Evolutionary conservation across 441 rosid species (phyloP).

Genomic region (Theobroma grandiflorum): DNA sequence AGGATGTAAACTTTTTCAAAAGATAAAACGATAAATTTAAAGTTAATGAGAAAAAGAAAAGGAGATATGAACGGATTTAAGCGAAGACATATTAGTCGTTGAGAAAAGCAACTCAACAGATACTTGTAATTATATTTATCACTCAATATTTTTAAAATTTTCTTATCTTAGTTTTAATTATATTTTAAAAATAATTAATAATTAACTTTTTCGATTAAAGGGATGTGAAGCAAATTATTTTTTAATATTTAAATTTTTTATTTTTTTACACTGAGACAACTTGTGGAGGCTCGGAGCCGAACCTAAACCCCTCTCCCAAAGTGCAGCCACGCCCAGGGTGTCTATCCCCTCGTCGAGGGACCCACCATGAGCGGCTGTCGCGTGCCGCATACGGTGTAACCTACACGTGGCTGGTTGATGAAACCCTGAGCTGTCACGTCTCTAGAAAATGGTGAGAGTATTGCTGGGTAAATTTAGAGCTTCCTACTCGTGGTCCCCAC

Average conservation of each 20-base stretch:
- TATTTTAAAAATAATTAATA: no score
- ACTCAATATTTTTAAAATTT: no score
- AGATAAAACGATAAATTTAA: no score
- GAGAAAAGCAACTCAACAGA: no score
- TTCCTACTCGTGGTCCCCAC: conserved; percentile 35
- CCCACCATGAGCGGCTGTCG: conserved; percentile 64
- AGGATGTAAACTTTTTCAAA: no score
- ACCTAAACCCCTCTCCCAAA: background rate
- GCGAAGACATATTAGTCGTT: background rate
- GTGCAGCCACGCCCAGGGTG: conserved; percentile 2
- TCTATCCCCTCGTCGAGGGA: conserved; percentile 14
- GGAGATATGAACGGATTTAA: background rate
- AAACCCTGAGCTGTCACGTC: conserved; percentile 39
- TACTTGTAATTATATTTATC: no score
- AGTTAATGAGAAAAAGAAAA: no score
- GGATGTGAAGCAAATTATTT: background rate
- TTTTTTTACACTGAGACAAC: background rate
- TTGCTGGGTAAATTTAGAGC: background rate
- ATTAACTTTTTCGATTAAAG: background rate
- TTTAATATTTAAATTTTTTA: no score
- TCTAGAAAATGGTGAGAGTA: background rate
- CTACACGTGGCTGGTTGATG: conserved; percentile 50
- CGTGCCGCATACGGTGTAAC: conserved; percentile 60
- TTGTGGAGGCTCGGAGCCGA: conserved; percentile 43
- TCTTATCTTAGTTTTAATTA: no score